A percentile compares a stretch with the other conserved stretches of the same genome.
These are phyloP conservation scores for Floccularia luteovirens DNA, from an alignment of 768 basidiomycete genomes.

Conservation along the genomic window DNA sequence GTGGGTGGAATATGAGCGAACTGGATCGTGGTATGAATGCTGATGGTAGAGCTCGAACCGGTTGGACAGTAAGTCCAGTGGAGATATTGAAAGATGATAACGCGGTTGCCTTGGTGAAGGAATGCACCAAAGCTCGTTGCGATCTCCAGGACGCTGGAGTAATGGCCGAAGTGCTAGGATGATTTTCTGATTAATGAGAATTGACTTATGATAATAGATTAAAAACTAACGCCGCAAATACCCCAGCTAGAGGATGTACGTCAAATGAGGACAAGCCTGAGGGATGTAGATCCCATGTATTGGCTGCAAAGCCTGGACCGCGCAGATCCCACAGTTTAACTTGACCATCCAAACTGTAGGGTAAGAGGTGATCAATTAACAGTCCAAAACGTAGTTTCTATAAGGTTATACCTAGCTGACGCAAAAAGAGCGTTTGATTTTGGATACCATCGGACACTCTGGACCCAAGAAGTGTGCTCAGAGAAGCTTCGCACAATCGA, in stretches of 20 bases:
- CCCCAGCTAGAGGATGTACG: slow-evolving; percentile 73
- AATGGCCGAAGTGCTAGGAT: slow-evolving; percentile 49
- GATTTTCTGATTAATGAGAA: slow-evolving; percentile 8
- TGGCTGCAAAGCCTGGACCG: slow-evolving; percentile 45
- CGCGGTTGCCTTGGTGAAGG: slow-evolving; percentile 31
- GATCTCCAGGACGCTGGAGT: slow-evolving; percentile 54
- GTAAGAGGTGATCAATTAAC: slow-evolving; percentile 1
- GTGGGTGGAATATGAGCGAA: slow-evolving; percentile 75
- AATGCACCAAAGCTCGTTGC: slow-evolving; percentile 56
- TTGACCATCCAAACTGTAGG: slow-evolving; percentile 75
- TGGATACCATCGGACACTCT: slow-evolving; percentile 83
- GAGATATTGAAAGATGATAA: slow-evolving; percentile 40
- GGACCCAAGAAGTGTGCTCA: slow-evolving; percentile 82
- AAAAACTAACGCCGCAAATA: slow-evolving; percentile 74
- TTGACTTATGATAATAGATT: neutral
- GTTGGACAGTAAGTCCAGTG: slow-evolving; percentile 48
- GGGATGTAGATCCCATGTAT: slow-evolving; percentile 58
- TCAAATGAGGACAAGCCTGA: slow-evolving; percentile 81
- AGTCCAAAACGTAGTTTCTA: neutral
- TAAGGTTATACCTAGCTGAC: slow-evolving; percentile 62
- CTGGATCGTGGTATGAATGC: slow-evolving; percentile 55
- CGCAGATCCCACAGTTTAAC: slow-evolving; percentile 91
- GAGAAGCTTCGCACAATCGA: slow-evolving; percentile 74
- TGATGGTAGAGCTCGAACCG: slow-evolving; percentile 48
- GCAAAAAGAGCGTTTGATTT: slow-evolving; percentile 61